phyloP scores from a whole-genome alignment of 768 basidiomycete species.

The Amanita pseudoporphyria region DNA sequence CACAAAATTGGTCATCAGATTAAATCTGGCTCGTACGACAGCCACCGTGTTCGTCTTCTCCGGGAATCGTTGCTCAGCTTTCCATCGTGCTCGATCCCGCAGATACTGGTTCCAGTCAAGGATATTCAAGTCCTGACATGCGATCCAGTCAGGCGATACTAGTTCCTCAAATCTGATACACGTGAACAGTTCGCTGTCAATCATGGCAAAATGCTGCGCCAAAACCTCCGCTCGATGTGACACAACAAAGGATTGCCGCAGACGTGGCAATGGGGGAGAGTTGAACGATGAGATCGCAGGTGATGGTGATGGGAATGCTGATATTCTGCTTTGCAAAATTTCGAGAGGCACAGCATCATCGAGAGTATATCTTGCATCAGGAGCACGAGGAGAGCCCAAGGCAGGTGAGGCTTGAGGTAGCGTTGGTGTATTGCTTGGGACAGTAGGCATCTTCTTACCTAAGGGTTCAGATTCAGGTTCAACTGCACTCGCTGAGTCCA shows the following conservation, averaged over 20 bases:
- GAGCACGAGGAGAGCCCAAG: constrained; percentile 21
- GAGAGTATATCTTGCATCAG: constrained; percentile 35
- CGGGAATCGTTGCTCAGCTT: constrained; percentile 45
- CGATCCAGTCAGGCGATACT: constrained; percentile 64
- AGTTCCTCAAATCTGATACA: constrained; percentile 82
- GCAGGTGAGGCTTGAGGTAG: constrained; percentile 21
- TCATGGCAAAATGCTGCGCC: constrained; percentile 76
- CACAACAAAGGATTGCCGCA: constrained; percentile 69
- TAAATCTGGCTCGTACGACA: constrained; percentile 74
- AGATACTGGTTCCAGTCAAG: constrained; percentile 81
- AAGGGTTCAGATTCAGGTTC: neutral
- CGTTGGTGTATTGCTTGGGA: constrained; percentile 19
- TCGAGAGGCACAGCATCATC: constrained; percentile 62
- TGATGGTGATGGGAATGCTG: constrained; percentile 17
- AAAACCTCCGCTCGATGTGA: constrained; percentile 47
- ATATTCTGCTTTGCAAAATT: constrained; percentile 51
- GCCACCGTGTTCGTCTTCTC: constrained; percentile 65
- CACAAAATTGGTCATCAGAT: constrained; percentile 74
- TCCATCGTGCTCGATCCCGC: constrained; percentile 63
- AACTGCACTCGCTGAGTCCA: neutral
- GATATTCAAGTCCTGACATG: constrained; percentile 52
- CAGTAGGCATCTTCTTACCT: neutral
- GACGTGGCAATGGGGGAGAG: constrained; percentile 25
- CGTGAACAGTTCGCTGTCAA: constrained; percentile 82
- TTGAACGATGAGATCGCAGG: constrained; percentile 21